These are phyloP conservation scores for Clonostachys byssicola DNA, from an alignment of 2,329 filamentous ascomycete genomes.

Conservation along the genomic window DNA sequence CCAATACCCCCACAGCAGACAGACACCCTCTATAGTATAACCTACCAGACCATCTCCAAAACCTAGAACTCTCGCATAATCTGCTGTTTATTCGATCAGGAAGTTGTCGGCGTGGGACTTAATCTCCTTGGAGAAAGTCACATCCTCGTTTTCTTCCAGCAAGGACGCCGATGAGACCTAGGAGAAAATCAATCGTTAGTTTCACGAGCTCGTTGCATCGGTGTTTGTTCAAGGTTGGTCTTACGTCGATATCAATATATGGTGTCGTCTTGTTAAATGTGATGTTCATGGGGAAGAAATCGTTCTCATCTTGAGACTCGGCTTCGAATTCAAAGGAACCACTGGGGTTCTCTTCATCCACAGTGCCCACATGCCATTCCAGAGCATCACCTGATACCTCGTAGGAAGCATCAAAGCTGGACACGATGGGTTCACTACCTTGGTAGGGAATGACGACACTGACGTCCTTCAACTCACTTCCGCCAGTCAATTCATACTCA, in stretches of 20 bases:
- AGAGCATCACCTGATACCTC: conserved; percentile 89
- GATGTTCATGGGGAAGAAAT: conserved; percentile 97
- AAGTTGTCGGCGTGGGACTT: conserved; percentile 75
- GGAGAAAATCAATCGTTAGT: conserved; percentile 12
- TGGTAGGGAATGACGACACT: conserved; percentile 83
- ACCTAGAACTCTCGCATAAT: conserved; percentile 1
- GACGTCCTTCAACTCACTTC: conserved; percentile 77
- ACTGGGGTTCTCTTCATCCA: conserved; percentile 76
- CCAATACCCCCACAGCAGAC: not conserved
- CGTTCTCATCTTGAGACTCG: conserved; percentile 78
- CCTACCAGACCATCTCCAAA: too few species aligned
- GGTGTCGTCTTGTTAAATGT: conserved; percentile 82
- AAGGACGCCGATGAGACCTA: conserved; percentile 65
- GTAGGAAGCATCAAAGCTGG: conserved; percentile 91
- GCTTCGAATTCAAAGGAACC: conserved; percentile 97
- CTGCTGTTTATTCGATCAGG: conserved; percentile 60
- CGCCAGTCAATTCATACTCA: conserved; percentile 88
- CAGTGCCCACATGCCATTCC: conserved; percentile 87
- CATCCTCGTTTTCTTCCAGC: conserved; percentile 71
- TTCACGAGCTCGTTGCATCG: not conserved
- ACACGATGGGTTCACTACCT: conserved; percentile 82
- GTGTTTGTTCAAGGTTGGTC: conserved; percentile 23
- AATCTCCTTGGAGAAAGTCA: conserved; percentile 79
- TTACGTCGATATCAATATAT: conserved; percentile 91
- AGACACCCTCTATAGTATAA: too few species aligned